Evolutionary conservation across 805 yeast species (phyloP).

Genomic region (Wickerhamiella galacta): DNA sequence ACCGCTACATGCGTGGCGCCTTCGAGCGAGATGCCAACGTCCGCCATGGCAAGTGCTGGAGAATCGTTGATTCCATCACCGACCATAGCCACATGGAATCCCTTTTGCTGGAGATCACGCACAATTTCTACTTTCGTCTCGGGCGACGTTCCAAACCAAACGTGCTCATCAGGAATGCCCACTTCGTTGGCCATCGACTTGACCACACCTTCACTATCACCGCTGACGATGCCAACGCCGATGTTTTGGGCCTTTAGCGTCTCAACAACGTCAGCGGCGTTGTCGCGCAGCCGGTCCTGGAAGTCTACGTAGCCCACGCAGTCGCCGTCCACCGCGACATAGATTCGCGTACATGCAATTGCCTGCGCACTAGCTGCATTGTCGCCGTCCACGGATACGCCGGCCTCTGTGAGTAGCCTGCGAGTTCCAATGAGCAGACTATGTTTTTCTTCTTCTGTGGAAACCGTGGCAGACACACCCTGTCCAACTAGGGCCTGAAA

Average conservation of each 20-base stretch:
- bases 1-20: conserved; percentile 93
- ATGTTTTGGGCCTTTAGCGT: conserved; percentile 37
- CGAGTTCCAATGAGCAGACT: conserved; percentile 6
- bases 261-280: conserved; percentile 43
- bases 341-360: conserved; percentile 23
- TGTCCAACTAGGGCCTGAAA: conserved; percentile 18
- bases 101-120: conserved; percentile 30
- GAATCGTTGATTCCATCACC: conserved; percentile 99
- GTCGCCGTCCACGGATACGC: conserved; percentile 15
- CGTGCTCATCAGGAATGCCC: conserved; percentile 46
- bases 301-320: conserved; percentile 53
- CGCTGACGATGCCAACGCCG: conserved; percentile 74
- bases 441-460: conserved; percentile 1
- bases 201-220: conserved; percentile 59
- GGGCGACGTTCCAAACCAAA: conserved; percentile 66
- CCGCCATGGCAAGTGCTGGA: conserved; percentile 80
- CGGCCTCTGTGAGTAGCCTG: conserved; percentile 23
- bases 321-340: conserved; percentile 39
- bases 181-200: conserved; percentile 43
- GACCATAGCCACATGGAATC: conserved; percentile 52
- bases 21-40: conserved; percentile 79
- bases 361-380: conserved; percentile 19
- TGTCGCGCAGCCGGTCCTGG: conserved; percentile 49
- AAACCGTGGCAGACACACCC: conserved; percentile 20
- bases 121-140: conserved; percentile 58